Base-by-base conservation (phyloP, 441 rosid species). In the Jatropha multifida region DNA sequence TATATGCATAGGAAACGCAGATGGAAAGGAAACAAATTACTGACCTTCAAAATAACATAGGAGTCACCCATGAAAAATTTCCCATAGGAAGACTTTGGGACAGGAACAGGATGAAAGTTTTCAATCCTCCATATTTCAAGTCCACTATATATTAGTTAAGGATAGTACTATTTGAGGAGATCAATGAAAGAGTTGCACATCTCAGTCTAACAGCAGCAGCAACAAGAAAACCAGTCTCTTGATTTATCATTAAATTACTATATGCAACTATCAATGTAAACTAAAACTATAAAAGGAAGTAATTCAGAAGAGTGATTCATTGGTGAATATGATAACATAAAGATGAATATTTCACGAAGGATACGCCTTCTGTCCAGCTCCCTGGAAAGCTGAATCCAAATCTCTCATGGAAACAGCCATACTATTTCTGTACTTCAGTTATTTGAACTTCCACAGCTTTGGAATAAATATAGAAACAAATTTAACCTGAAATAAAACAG, bases 361-460 rank as follows among this genome's bases (percentile, higher is more conserved):
- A 92, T 94, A 94, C 98, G 89, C 90, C 80, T 92, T 93, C 77
- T 89, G 97, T 77, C 99, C 99, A 73, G 93, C 95, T 84, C 95
- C 99, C 78, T 89, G 94, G 85, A 95, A 95, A 80, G 92, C 96
- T 78, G 98, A 83, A 87, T 95, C 99, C 74, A 95, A 82, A 84
- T 95, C 95, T 85, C 92, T 90, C 94, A 92, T 89, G 71, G 99
- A 93, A 81, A 92, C 94, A 78, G 97, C 85, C 97, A 95, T 92
- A 78, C 55, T 85, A 62, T 68, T 79, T 79, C 52, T 61, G 75
- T 71, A 71, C 80, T 82, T 86, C 59, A 70, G 68, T 65, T 77
- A 73, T 74, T 69, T 73, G 69, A 72, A 77, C 70, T 80, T 81
- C 85, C 79, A 73, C 77, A 71, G 65, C 76, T 79, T 77, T 54